Evolutionary conservation across 192 early-diverging fungal genomes (phyloP).

Genomic region (Coemansia erecta): DNA sequence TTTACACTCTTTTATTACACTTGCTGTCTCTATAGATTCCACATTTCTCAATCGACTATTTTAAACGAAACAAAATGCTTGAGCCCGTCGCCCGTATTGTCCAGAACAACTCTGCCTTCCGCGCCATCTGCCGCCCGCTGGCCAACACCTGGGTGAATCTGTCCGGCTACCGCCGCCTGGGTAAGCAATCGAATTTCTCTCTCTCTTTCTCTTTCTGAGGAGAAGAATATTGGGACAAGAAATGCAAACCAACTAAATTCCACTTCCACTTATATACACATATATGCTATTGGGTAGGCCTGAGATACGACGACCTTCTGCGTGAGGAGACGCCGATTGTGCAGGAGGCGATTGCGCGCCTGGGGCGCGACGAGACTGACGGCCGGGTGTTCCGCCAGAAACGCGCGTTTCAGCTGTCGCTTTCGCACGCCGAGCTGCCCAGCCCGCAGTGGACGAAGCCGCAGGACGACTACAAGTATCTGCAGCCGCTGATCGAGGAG

Average conservation of each 20-base stretch:
- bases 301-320: slow-evolving; percentile 89
- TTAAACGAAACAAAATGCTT: slow-evolving; percentile 17
- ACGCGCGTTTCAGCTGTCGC: slow-evolving; percentile 72
- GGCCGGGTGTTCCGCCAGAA: slow-evolving; percentile 79
- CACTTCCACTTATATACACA: too few species aligned
- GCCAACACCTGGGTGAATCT: slow-evolving; percentile 65
- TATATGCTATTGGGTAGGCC: slow-evolving; percentile 54
- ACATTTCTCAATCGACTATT: not conserved
- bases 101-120: slow-evolving; percentile 43
- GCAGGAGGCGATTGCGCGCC: slow-evolving; percentile 77
- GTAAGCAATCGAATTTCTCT: slow-evolving; percentile 41
- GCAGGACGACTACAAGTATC: slow-evolving; percentile 80
- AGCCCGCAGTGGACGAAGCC: slow-evolving; percentile 72
- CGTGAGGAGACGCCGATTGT: slow-evolving; percentile 80
- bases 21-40: too few species aligned
- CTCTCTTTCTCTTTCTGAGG: too few species aligned
- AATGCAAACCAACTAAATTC: too few species aligned
- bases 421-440: slow-evolving; percentile 69
- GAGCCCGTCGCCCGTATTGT: slow-evolving; percentile 36
- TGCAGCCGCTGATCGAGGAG: slow-evolving; percentile 75
- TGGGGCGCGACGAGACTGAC: slow-evolving; percentile 65
- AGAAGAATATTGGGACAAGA: too few species aligned
- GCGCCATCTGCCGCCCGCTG: slow-evolving; percentile 52
- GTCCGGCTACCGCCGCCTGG: slow-evolving; percentile 68
- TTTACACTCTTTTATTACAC: not conserved